Evolutionary conservation across 257 asterid genomes (phyloP).

Genomic region (Thymus mandschuricus): DNA sequence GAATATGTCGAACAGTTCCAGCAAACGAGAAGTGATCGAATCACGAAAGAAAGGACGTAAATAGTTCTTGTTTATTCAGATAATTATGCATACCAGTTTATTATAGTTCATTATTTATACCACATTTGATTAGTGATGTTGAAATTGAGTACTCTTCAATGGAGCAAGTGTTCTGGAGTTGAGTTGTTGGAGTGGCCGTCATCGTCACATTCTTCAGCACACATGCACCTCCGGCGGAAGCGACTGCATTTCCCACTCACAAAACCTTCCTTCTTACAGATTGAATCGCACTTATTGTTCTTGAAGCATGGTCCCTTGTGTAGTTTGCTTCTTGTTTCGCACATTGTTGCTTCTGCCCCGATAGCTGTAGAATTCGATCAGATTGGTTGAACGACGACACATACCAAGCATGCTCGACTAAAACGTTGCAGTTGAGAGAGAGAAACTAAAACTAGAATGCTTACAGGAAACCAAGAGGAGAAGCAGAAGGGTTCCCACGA

Average conservation of each 20-base stretch:
- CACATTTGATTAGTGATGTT: no score
- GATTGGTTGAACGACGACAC: no score
- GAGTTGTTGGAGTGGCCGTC: no score
- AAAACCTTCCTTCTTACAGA: conserved; percentile 36
- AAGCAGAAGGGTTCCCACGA: conserved; percentile 14
- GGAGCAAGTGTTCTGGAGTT: no score
- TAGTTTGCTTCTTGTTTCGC: conserved; percentile 30
- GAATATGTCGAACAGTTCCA: no score
- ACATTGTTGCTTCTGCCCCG: conserved; percentile 27
- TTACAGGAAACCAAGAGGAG: conserved; percentile 37
- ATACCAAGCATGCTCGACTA: neutral
- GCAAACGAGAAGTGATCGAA: no score
- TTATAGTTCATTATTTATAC: no score
- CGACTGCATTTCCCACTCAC: conserved; percentile 35
- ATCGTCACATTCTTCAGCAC: conserved; percentile 23
- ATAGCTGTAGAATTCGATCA: conserved; percentile 18
- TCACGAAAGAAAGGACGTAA: no score
- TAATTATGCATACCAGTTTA: no score
- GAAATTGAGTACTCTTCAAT: no score
- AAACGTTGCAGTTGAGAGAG: neutral
- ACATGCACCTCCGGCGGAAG: conserved; percentile 25
- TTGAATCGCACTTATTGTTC: conserved; percentile 26
- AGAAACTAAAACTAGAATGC: no score
- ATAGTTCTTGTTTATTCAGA: no score
- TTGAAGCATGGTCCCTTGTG: conserved; percentile 33